phyloP scores from a whole-genome alignment of 768 basidiomycete species.

The Rhodotorula kratochvilovae region DNA sequence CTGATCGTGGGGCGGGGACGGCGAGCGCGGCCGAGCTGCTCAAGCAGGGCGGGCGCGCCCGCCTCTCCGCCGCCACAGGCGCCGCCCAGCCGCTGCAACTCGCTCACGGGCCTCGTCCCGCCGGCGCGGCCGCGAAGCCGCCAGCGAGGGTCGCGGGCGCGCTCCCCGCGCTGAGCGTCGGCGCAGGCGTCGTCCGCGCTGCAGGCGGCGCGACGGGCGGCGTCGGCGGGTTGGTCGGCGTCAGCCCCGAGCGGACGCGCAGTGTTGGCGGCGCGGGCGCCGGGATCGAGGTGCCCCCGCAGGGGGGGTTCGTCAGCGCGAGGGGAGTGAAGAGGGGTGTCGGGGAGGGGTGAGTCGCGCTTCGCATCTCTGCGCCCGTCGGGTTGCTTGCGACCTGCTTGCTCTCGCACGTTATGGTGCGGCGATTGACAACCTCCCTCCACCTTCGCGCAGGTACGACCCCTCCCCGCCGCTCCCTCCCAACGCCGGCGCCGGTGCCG shows the following conservation, averaged over 20 bases:
- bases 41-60: background rate
- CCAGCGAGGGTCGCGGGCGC: background rate
- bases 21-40: background rate
- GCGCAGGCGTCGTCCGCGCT: background rate
- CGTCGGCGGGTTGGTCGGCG: background rate
- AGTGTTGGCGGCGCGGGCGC: background rate
- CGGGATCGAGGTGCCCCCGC: background rate
- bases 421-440: no score
- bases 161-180: background rate
- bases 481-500: background rate
- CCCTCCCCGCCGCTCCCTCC: background rate
- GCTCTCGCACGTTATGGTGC: no score
- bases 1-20: no score
- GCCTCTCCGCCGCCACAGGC: background rate
- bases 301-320: conserved; percentile 11
- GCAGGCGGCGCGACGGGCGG: background rate
- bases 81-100: background rate
- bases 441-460: background rate
- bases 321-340: conserved; percentile 11
- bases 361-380: no score
- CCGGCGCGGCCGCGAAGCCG: background rate
- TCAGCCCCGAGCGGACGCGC: background rate
- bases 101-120: background rate
- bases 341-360: background rate
- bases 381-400: no score